These are phyloP conservation scores for Xanthoconium stramineum DNA, from an alignment of 768 basidiomycete genomes.

Conservation along the genomic window DNA sequence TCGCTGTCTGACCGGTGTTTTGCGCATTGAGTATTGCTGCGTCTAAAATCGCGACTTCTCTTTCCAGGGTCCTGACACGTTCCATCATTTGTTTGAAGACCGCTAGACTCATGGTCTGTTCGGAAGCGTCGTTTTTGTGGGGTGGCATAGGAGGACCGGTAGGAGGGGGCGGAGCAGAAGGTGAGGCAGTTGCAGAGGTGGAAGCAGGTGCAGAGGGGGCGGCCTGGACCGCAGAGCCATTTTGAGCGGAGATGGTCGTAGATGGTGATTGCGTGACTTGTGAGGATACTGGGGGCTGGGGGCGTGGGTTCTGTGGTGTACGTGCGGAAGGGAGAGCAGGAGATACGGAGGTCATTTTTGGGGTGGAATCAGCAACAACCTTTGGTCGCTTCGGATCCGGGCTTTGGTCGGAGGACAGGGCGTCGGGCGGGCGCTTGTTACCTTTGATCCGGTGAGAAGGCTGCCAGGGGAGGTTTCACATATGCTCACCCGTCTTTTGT, in stretches of 20 bases:
- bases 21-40: constrained; percentile 12
- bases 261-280: constrained; percentile 22
- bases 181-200: constrained; percentile 7
- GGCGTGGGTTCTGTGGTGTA: constrained; percentile 19
- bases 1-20: constrained; percentile 15
- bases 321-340: constrained; percentile 23
- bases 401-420: constrained; percentile 29
- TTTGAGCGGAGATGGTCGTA: not conserved
- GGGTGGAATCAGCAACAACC: constrained; percentile 13
- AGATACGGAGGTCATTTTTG: constrained; percentile 18
- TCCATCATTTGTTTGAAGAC: constrained; percentile 24
- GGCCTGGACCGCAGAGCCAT: constrained; percentile 6
- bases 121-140: constrained; percentile 9
- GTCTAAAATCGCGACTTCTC: constrained; percentile 15
- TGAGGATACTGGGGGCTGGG: constrained; percentile 16
- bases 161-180: constrained; percentile 4
- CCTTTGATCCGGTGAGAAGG: constrained; percentile 21
- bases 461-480: not conserved
- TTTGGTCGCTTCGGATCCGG: constrained; percentile 47
- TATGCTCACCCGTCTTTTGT: constrained; percentile 30
- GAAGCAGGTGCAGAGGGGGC: constrained; percentile 2
- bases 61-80: constrained; percentile 17
- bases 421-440: constrained; percentile 46
- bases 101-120: constrained; percentile 9
- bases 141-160: constrained; percentile 4